Base-by-base conservation (phyloP, 805 yeast species). In the Schwanniomyces sp. region DNA sequence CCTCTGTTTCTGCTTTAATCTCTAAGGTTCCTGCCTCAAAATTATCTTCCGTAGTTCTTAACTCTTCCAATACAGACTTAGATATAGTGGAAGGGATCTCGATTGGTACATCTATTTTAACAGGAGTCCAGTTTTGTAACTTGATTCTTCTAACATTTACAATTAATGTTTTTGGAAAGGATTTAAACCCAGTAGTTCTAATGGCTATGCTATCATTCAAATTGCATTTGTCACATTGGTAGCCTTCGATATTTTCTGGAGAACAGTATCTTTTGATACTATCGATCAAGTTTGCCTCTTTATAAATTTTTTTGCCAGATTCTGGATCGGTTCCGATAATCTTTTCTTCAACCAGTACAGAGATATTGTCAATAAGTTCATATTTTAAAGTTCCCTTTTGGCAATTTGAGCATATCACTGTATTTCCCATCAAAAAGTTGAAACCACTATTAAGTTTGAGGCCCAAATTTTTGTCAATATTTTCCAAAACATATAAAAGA, bases 91-190 rank as follows among this genome's bases (percentile, higher is more conserved):
- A 75, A 68, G 61, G 86, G 70, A 60, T 81, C 53, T 43, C 65
- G 11, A 92, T 75, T 2, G 95, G 95, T 5, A 85, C 88, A 50
- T 83, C 86, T 0, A 88, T 75, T 63, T 94, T 94, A 0, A 81
- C 74, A 0, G 98, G 97, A 1, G 84, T 86, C 98, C 97, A 94
- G 59, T 90, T 89, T 39, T 84, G 87, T 32, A 95, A 68, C 52
- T 85, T 83, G 47, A 92, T 89, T 58, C 98, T 76, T 51, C 89
- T 85, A 2, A 90, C 88, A 51, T 84, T 85, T 0, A 89, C 71
- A 4, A 88, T 79, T 26, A 94, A 70, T 9, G 79, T 76, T n/a
- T 81, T 70, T 0, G 99, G 99, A 53, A 72, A 84, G 0, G 88
- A 72, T 49, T 71, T 74, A 55, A 91, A 79, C 2, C 79, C 78